These are phyloP conservation scores for Canariomyces notabilis DNA, from an alignment of 2,329 filamentous ascomycete species.

Conservation along the genomic window DNA sequence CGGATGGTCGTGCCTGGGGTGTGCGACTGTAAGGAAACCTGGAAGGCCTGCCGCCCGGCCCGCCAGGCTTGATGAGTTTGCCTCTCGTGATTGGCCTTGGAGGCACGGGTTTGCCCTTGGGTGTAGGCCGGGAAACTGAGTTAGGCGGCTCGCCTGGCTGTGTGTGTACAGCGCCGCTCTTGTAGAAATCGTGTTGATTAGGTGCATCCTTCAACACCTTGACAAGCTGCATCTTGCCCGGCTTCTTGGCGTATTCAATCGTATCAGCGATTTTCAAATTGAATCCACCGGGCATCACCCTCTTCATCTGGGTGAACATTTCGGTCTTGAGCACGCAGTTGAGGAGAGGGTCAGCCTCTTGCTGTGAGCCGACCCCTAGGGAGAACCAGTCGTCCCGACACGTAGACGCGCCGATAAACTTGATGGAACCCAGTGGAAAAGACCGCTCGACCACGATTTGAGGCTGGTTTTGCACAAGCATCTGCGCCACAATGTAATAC, in stretches of 20 bases:
- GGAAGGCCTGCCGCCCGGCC: constrained; percentile 75
- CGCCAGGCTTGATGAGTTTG: constrained; percentile 85
- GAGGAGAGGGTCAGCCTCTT: constrained; percentile 88
- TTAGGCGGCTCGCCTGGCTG: constrained; percentile 76
- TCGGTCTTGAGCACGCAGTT: constrained; percentile 96
- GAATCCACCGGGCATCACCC: constrained; percentile 71
- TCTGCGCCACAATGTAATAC: constrained; percentile 84
- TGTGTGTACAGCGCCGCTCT: constrained; percentile 87
- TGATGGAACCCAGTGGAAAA: constrained; percentile 80
- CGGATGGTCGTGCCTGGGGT: constrained; percentile 39
- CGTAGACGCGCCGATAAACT: constrained; percentile 75
- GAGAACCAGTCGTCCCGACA: constrained; percentile 96
- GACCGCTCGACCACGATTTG: constrained; percentile 77
- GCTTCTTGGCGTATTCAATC: constrained; percentile 97
- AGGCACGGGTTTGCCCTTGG: constrained; percentile 78
- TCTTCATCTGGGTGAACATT: constrained; percentile 86
- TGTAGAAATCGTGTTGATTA: constrained; percentile 77
- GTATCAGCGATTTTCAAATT: constrained; percentile 76
- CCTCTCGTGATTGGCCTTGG: constrained; percentile 89
- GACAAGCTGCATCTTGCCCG: constrained; percentile 81
- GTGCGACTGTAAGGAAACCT: constrained; percentile 54
- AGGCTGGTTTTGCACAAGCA: constrained; percentile 73
- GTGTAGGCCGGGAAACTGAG: constrained; percentile 77
- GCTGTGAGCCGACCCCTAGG: constrained; percentile 78
- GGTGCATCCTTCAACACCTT: constrained; percentile 87